Conservation (phyloP, 2,329 filamentous ascomycete genomes). For the Penicillium sp. region DNA sequence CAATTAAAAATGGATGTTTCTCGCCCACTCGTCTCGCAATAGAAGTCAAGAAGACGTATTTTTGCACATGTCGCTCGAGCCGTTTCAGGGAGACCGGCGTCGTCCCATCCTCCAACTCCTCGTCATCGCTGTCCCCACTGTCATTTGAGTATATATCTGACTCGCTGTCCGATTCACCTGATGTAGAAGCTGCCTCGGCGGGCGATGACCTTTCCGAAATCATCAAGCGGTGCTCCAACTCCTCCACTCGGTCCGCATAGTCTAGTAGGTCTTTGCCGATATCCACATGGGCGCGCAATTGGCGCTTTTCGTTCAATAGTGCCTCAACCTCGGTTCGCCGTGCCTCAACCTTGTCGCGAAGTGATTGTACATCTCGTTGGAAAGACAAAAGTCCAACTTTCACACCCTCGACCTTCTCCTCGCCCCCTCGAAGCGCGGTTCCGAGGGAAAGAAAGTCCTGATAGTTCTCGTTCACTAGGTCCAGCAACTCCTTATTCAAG, state of each 20-base stretch:
- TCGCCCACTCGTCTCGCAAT: slow-evolving; percentile 52
- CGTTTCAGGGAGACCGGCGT: slow-evolving; percentile 41
- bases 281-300: slow-evolving; percentile 63
- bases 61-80: slow-evolving; percentile 56
- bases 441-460: slow-evolving; percentile 85
- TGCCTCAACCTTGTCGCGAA: slow-evolving; percentile 64
- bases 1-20: slow-evolving; percentile 62
- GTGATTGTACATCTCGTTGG: slow-evolving; percentile 72
- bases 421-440: slow-evolving; percentile 76
- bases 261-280: slow-evolving; percentile 52
- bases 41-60: slow-evolving; percentile 57
- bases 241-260: slow-evolving; percentile 48
- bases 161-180: slow-evolving; percentile 31
- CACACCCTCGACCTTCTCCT: slow-evolving; percentile 87
- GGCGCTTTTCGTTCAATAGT: slow-evolving; percentile 65
- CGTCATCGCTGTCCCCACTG: slow-evolving; percentile 37
- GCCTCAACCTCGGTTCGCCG: slow-evolving; percentile 62
- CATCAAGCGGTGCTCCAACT: slow-evolving; percentile 67
- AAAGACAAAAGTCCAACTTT: slow-evolving; percentile 85
- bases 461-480: slow-evolving; percentile 94
- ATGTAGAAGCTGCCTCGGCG: slow-evolving; percentile 10
- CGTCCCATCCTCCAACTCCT: slow-evolving; percentile 40
- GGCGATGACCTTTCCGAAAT: slow-evolving; percentile 50
- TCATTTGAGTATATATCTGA: slow-evolving; percentile 37
- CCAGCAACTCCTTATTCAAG: slow-evolving; percentile 81